Percentiles rank a stretch among this genome's conserved stretches.
Conservation (phyloP, 2,329 filamentous ascomycete genomes). For the Didymella arachidicola region DNA sequence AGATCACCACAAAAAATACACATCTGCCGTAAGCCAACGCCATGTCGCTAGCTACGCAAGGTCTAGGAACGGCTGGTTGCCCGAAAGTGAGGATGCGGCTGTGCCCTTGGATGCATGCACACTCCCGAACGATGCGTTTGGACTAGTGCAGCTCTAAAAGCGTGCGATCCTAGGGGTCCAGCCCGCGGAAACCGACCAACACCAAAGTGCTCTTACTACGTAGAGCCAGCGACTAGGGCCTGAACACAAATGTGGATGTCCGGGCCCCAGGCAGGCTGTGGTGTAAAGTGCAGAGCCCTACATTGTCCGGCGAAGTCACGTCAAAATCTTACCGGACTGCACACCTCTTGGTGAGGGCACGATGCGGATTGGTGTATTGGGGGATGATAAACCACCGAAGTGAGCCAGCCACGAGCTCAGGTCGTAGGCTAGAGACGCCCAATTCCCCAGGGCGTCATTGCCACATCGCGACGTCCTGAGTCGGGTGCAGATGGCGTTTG, state of each 20-base stretch:
- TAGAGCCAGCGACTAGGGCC: constrained; percentile 9
- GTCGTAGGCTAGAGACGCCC: constrained; percentile 13
- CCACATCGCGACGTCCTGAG: constrained; percentile 7
- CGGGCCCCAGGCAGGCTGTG: not conserved
- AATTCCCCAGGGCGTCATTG: not conserved
- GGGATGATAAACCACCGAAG: constrained; percentile 3
- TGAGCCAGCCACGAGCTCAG: constrained; percentile 19
- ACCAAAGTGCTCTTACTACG: constrained; percentile 7
- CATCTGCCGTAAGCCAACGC: constrained; percentile 9
- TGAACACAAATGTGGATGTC: constrained; percentile 3
- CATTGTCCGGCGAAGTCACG: not conserved
- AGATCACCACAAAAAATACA: constrained; percentile 7
- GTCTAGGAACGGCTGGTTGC: constrained; percentile 6
- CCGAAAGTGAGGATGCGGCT: constrained; percentile 13
- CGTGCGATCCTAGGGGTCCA: constrained; percentile 14
- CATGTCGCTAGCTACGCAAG: constrained; percentile 8
- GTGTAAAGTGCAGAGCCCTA: constrained; percentile 3
- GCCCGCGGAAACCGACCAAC: constrained; percentile 9
- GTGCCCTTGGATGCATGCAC: constrained; percentile 16
- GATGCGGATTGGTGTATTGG: constrained; percentile 17
- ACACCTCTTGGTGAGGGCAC: constrained; percentile 4
- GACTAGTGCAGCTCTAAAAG: constrained; percentile 11
- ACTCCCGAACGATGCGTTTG: constrained; percentile 4
- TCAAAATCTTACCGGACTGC: constrained; percentile 7
- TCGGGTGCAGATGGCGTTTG: constrained; percentile 7